These are phyloP conservation scores for Trichophyton schoenleinii DNA, from an alignment of 2,329 filamentous ascomycete genomes.

Conservation along the genomic window DNA sequence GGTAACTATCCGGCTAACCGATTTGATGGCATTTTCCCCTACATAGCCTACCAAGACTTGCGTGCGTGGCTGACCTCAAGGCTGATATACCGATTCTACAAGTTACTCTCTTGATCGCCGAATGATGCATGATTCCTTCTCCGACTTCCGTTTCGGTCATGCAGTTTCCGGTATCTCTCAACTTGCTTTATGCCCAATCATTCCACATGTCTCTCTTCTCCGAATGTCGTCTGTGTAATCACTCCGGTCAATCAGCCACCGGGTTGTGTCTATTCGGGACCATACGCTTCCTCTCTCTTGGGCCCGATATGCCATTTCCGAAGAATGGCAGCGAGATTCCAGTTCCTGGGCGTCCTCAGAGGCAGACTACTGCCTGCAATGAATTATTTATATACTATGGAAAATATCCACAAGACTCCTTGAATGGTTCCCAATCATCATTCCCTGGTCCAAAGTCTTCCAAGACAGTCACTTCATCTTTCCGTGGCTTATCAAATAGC, in stretches of 20 bases:
- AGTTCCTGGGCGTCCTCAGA: not conserved
- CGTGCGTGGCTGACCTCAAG: not conserved
- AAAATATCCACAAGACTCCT: not conserved
- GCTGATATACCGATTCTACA: not conserved
- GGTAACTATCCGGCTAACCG: not conserved
- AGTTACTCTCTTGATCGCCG: not conserved
- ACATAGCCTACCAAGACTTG: not conserved
- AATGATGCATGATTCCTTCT: not conserved
- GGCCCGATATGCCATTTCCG: not conserved
- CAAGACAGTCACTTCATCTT: not conserved
- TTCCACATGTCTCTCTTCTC: not conserved
- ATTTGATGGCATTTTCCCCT: not conserved
- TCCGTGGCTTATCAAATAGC: not conserved
- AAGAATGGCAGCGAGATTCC: not conserved
- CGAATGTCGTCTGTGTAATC: not conserved
- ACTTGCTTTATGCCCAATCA: not conserved
- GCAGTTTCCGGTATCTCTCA: not conserved
- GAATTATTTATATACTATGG: not conserved
- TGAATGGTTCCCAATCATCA: not conserved
- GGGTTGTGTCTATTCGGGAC: not conserved
- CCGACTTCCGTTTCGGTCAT: not conserved
- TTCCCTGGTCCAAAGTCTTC: not conserved
- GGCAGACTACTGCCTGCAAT: not conserved
- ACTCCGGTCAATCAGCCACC: not conserved
- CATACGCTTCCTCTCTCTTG: not conserved